Conservation (phyloP, 2,329 filamentous ascomycete species). For the Trichoderma sp. region DNA sequence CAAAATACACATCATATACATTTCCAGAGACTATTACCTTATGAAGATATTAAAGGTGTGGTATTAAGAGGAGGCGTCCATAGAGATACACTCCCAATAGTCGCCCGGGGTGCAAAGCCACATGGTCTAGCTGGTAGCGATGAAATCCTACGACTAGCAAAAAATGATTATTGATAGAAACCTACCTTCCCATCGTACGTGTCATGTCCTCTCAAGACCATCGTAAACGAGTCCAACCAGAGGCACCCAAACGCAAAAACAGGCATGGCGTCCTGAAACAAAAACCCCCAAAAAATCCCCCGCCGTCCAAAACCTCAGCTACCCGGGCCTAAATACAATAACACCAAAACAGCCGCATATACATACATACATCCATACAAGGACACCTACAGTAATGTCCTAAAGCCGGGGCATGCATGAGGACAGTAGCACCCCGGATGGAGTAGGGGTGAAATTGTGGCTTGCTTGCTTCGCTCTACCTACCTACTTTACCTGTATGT, state of each 20-base stretch:
- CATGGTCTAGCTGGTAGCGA: not conserved
- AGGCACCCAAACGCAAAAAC: not conserved
- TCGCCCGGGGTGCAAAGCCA: not conserved
- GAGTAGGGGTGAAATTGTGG: slow-evolving; percentile 2
- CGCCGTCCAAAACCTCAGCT: not conserved
- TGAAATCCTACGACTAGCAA: not conserved
- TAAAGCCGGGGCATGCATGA: not conserved
- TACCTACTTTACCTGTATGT: too few relatives aligned
- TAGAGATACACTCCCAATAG: not conserved
- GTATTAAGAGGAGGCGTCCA: not conserved
- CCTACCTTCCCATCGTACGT: too few relatives aligned
- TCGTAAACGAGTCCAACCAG: not conserved
- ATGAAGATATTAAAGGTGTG: not conserved
- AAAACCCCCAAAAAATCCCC: not conserved
- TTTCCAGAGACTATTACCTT: not conserved
- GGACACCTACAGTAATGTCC: not conserved
- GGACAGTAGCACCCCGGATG: not conserved
- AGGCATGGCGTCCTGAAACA: not conserved
- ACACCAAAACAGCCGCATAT: not conserved
- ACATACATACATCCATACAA: not conserved
- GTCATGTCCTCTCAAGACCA: not conserved
- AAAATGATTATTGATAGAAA: not conserved
- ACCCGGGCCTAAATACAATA: not conserved
- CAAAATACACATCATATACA: not conserved
- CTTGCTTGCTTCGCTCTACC: not conserved